These are phyloP conservation scores for Phylloporus sp. DNA, from an alignment of 768 basidiomycete species.

Conservation along the genomic window DNA sequence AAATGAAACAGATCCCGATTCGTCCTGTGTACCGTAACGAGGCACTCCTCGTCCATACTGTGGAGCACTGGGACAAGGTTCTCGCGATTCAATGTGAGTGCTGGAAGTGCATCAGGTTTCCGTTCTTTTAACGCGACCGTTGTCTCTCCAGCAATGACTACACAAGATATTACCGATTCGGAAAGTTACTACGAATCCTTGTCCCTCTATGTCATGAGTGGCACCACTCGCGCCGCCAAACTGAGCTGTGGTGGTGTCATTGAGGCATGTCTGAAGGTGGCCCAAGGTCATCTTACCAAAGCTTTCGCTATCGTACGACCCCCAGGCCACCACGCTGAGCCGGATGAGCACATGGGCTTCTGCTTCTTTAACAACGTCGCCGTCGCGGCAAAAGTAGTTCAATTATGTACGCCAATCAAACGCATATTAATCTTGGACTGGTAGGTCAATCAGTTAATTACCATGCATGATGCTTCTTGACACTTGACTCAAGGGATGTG, in stretches of 20 bases:
- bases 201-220: conserved; percentile 87
- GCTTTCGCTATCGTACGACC: conserved; percentile 94
- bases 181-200: conserved; percentile 84
- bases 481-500: conserved; percentile 66
- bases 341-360: conserved; percentile 98
- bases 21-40: conserved; percentile 73
- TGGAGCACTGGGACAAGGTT: conserved; percentile 91
- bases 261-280: conserved; percentile 84
- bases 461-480: conserved; percentile 1
- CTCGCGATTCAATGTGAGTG: conserved; percentile 75
- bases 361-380: conserved; percentile 99
- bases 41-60: conserved; percentile 84
- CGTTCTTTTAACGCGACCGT: conserved; percentile 6
- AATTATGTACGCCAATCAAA: conserved; percentile 64
- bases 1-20: conserved; percentile 78
- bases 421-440: conserved; percentile 93
- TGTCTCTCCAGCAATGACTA: conserved; percentile 56
- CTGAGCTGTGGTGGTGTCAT: conserved; percentile 95
- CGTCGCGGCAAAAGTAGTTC: conserved; percentile 81
- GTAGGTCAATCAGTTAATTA: conserved; percentile 45
- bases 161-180: conserved; percentile 71
- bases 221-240: conserved; percentile 79
- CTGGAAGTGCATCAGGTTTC: neutral
- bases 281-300: conserved; percentile 74
- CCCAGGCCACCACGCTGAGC: conserved; percentile 98